Evolutionary conservation across 2,329 filamentous ascomycete genomes (phyloP).

Genomic region (Sarocladiaceae sp.): DNA sequence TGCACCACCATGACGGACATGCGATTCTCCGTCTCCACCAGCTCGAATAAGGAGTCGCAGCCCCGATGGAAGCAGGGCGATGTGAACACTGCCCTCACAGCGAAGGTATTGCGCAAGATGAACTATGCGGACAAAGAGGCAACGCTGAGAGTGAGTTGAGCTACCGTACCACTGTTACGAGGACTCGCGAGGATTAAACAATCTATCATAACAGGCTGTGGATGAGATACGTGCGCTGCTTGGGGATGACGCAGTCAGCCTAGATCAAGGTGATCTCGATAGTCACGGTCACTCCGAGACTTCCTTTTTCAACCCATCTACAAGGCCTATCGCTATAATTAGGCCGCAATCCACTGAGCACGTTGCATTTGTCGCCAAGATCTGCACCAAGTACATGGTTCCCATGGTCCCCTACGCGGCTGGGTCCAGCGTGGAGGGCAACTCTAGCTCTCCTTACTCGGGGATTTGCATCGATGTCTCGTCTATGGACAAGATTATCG

Average conservation of each 20-base stretch:
- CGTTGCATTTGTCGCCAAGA: constrained; percentile 54
- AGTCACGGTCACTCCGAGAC: constrained; percentile 64
- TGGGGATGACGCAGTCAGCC: constrained; percentile 54
- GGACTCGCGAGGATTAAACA: not conserved
- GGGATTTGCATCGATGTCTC: constrained; percentile 66
- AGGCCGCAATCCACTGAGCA: constrained; percentile 60
- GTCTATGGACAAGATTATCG: constrained; percentile 59
- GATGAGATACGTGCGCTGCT: constrained; percentile 43
- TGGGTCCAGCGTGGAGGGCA: constrained; percentile 65
- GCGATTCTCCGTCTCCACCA: no score
- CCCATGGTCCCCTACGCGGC: constrained; percentile 73
- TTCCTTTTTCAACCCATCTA: constrained; percentile 60
- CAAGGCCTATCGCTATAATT: constrained; percentile 57
- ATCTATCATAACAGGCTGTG: constrained; percentile 38
- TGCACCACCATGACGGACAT: no score
- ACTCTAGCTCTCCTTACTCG: constrained; percentile 60
- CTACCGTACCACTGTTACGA: constrained; percentile 8
- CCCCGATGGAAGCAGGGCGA: not conserved
- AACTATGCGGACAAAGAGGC: constrained; percentile 18
- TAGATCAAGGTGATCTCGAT: constrained; percentile 57
- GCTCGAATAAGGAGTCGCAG: not conserved
- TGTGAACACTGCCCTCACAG: no score
- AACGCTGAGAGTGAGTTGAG: constrained; percentile 18
- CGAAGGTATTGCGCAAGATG: no score
- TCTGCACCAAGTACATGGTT: constrained; percentile 56